Evolutionary conservation across 2,329 filamentous ascomycete genomes (phyloP).

Genomic region (Epicoccum sorghinum): DNA sequence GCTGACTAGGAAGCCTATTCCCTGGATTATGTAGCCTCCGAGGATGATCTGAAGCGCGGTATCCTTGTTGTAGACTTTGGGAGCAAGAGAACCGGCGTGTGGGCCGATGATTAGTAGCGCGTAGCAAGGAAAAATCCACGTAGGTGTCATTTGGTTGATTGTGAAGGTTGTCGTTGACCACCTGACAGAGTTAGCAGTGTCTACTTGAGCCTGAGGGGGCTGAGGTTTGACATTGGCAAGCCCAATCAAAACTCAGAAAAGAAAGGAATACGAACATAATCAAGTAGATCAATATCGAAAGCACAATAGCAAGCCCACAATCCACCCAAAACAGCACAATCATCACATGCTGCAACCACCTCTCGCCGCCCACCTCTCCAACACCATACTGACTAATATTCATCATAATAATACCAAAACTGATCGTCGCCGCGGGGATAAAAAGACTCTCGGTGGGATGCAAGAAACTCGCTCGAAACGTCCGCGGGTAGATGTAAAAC

Average conservation of each 20-base stretch:
- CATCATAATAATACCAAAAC: slow-evolving; percentile 66
- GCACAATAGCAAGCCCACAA: slow-evolving; percentile 67
- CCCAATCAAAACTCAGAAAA: neutral
- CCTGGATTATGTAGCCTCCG: slow-evolving; percentile 65
- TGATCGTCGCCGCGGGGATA: slow-evolving; percentile 71
- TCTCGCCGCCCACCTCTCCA: slow-evolving; percentile 54
- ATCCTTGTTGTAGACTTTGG: slow-evolving; percentile 49
- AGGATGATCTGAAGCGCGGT: slow-evolving; percentile 62
- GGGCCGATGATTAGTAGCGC: slow-evolving; percentile 78
- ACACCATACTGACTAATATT: slow-evolving; percentile 78
- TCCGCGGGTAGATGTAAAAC: slow-evolving; percentile 73
- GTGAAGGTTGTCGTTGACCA: slow-evolving; percentile 72
- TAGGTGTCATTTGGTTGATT: slow-evolving; percentile 79
- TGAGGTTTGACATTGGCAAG: neutral
- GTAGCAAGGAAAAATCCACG: slow-evolving; percentile 60
- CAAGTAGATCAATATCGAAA: slow-evolving; percentile 75
- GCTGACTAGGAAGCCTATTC: slow-evolving; percentile 68
- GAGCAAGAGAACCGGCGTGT: slow-evolving; percentile 66
- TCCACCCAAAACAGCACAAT: slow-evolving; percentile 78
- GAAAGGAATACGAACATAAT: slow-evolving; percentile 63
- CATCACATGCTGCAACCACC: slow-evolving; percentile 63
- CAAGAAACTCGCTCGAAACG: slow-evolving; percentile 72
- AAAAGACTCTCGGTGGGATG: slow-evolving; percentile 82
- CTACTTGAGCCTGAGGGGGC: too few relatives aligned
- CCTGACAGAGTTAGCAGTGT: slow-evolving; percentile 44